These are phyloP conservation scores for Coniella vitis DNA, from an alignment of 2,329 filamentous ascomycete species.

Conservation along the genomic window DNA sequence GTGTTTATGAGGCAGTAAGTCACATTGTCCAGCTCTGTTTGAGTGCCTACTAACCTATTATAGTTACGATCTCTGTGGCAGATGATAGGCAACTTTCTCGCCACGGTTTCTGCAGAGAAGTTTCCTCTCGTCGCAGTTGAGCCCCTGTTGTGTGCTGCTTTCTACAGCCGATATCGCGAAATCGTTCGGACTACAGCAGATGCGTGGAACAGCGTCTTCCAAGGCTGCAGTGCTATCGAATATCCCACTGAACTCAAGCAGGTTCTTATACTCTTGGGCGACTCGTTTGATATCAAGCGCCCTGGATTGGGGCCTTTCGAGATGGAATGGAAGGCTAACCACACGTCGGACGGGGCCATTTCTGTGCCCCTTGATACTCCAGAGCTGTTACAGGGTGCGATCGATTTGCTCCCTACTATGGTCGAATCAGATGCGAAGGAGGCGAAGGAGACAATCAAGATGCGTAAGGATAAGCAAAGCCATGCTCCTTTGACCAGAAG, in stretches of 20 bases:
- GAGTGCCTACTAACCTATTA: slow-evolving; percentile 21
- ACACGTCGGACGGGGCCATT: slow-evolving; percentile 41
- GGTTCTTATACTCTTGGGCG: slow-evolving; percentile 54
- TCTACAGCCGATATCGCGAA: slow-evolving; percentile 48
- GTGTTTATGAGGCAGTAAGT: slow-evolving; percentile 40
- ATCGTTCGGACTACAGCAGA: slow-evolving; percentile 45
- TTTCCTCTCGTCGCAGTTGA: slow-evolving; percentile 48
- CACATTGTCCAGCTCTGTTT: slow-evolving; percentile 8
- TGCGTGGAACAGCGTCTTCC: slow-evolving; percentile 66
- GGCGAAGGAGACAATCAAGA: too few species aligned
- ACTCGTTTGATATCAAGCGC: slow-evolving; percentile 41
- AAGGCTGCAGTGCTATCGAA: slow-evolving; percentile 47
- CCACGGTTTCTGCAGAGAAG: slow-evolving; percentile 29
- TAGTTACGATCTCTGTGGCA: slow-evolving; percentile 47
- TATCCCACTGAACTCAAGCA: slow-evolving; percentile 60
- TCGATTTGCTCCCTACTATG: slow-evolving; percentile 52
- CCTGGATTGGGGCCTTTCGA: slow-evolving; percentile 36
- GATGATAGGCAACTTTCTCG: slow-evolving; percentile 35
- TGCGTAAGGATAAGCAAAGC: too few species aligned
- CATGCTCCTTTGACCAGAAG: too few species aligned
- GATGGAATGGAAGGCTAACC: slow-evolving; percentile 33
- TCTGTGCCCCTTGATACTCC: slow-evolving; percentile 21
- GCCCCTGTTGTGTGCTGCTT: slow-evolving; percentile 47
- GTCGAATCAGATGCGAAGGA: slow-evolving; percentile 19
- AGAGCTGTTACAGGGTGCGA: too few species aligned